Evolutionary conservation across 2,329 filamentous ascomycete genomes (phyloP).

Genomic region (Penicillium sp.): DNA sequence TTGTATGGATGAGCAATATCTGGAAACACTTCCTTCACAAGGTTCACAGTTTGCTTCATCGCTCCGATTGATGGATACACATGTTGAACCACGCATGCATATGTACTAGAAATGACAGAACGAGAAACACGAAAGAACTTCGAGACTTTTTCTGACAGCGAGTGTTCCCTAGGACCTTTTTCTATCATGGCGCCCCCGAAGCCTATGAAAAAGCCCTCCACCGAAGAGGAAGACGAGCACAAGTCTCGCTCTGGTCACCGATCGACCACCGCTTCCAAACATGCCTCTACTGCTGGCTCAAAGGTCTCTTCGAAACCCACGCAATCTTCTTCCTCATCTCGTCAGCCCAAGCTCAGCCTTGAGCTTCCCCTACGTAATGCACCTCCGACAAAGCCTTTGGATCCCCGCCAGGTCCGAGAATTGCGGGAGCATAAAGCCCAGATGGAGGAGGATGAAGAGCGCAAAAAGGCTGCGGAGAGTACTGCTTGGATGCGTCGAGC

Average conservation of each 20-base stretch:
- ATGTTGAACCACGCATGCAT: no score
- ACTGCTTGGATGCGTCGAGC: slow-evolving; percentile 9
- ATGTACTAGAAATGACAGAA: not conserved
- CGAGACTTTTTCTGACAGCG: not conserved
- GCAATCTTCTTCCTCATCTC: not conserved
- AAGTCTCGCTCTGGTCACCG: not conserved
- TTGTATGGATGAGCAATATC: no score
- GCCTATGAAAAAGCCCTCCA: not conserved
- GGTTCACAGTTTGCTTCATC: not conserved
- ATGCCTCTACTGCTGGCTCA: not conserved
- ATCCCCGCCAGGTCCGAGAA: not conserved
- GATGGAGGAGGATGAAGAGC: not conserved
- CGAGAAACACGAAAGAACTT: not conserved
- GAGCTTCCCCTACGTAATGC: not conserved
- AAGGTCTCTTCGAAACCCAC: not conserved
- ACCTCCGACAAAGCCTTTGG: not conserved
- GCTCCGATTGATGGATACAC: no score
- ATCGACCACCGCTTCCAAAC: not conserved
- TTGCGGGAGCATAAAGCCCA: not conserved
- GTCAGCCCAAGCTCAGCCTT: not conserved
- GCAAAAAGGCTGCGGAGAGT: not conserved
- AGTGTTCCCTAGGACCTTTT: not conserved
- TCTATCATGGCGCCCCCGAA: not conserved
- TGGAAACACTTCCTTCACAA: no score
- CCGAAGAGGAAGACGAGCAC: not conserved